These are phyloP conservation scores for Sarcocystis neurona DNA, from an alignment of 169 alveolate genomes.

Conservation along the genomic window DNA sequence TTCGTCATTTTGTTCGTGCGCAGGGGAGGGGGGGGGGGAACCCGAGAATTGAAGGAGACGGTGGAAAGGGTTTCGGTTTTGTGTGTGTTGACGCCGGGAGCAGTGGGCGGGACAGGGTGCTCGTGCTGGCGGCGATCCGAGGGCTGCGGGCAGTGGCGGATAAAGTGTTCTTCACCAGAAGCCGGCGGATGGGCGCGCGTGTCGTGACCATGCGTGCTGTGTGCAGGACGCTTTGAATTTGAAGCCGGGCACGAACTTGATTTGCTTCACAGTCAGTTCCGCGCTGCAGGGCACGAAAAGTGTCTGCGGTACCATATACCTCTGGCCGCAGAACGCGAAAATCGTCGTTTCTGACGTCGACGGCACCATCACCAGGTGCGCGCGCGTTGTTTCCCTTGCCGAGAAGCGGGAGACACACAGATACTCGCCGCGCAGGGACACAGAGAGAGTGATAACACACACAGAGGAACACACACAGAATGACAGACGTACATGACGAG, in stretches of 20 bases:
- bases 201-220: neutral
- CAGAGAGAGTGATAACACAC: neutral
- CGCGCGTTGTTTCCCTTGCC: neutral
- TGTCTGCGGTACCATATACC: slow-evolving; percentile 88
- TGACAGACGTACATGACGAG: neutral
- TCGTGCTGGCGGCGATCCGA: no score
- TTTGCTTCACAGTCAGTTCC: slow-evolving; percentile 87
- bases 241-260: slow-evolving; percentile 87
- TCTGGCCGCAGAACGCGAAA: slow-evolving; percentile 91
- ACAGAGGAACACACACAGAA: neutral
- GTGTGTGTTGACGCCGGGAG: no score
- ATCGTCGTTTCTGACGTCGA: slow-evolving; percentile 97
- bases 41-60: no score
- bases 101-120: no score
- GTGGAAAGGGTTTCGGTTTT: no score
- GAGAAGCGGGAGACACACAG: no score
- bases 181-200: no score
- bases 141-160: no score
- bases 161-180: no score
- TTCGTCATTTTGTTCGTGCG: no score
- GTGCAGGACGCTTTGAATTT: slow-evolving; percentile 72
- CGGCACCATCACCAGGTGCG: slow-evolving; percentile 92
- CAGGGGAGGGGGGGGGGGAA: no score
- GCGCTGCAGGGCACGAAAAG: slow-evolving; percentile 90
- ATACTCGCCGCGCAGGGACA: neutral